Evolutionary conservation across 345 rosid species (phyloP).

Genomic region (Triadica sebifera): DNA sequence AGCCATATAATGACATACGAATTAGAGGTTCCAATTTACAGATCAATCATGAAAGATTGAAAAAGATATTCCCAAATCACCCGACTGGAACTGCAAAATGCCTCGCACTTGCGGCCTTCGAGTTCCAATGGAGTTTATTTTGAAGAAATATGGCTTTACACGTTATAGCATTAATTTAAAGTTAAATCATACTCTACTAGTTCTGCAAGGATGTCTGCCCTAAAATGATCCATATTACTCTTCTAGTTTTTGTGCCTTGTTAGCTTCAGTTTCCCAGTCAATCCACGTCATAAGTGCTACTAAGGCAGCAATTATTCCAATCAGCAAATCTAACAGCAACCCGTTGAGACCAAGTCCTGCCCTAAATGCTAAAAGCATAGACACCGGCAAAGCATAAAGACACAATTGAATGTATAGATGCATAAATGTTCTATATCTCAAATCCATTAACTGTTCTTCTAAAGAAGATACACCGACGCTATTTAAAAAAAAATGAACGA

Average conservation of each 20-base stretch:
- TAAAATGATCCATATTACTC: background rate
- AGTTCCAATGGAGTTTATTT: background rate
- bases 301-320: constrained; percentile 52
- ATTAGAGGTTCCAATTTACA: background rate
- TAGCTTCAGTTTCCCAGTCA: constrained; percentile 71
- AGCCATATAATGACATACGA: background rate
- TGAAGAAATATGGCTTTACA: too few relatives aligned
- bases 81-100: background rate
- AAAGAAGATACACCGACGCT: too few relatives aligned
- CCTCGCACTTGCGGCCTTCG: background rate
- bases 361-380: constrained; percentile 59
- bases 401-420: constrained; percentile 35
- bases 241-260: constrained; percentile 57
- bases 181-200: too few relatives aligned
- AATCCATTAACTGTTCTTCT: too few relatives aligned
- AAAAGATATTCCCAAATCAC: background rate
- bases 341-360: constrained; percentile 56
- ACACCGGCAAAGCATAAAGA: constrained; percentile 68
- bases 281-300: constrained; percentile 44
- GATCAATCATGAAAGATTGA: background rate
- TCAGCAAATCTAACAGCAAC: constrained; percentile 60
- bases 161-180: too few relatives aligned
- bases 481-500: too few relatives aligned
- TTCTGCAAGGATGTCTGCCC: too few relatives aligned
- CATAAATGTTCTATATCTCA: too few relatives aligned